Evolutionary conservation across 306 rosid species (phyloP).

Genomic region (Adenanthera pavonina): DNA sequence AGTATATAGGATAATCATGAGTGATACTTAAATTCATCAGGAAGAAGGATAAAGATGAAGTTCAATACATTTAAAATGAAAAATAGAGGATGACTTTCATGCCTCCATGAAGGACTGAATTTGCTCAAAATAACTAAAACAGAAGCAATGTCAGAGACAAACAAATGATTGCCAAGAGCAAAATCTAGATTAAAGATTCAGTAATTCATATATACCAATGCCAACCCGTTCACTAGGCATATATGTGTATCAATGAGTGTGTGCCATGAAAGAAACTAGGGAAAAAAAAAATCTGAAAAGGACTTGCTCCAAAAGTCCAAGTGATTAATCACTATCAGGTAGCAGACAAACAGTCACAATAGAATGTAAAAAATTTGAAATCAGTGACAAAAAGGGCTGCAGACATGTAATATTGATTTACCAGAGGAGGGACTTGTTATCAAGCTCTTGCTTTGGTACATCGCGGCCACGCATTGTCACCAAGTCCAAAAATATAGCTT

Average conservation of each 20-base stretch:
- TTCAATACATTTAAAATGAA: slow-evolving; percentile 19
- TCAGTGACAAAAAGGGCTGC: slow-evolving; percentile 12
- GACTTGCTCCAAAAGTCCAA: slow-evolving; percentile 19
- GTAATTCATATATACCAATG: slow-evolving; percentile 31
- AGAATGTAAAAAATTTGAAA: slow-evolving; percentile 17
- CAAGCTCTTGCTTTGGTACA: slow-evolving; percentile 98
- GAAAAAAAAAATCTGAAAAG: neutral
- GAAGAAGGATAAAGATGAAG: slow-evolving; percentile 15
- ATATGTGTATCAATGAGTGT: slow-evolving; percentile 6
- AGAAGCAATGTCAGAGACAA: slow-evolving; percentile 11
- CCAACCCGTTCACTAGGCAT: neutral
- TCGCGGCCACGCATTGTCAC: slow-evolving; percentile 99
- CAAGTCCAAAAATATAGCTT: slow-evolving; percentile 97
- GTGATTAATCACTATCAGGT: slow-evolving; percentile 14
- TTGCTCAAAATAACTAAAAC: slow-evolving; percentile 31
- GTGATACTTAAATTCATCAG: slow-evolving; percentile 27
- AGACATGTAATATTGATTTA: slow-evolving; percentile 44
- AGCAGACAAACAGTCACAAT: slow-evolving; percentile 14
- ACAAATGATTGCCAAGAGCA: slow-evolving; percentile 18
- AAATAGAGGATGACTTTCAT: slow-evolving; percentile 23
- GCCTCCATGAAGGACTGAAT: slow-evolving; percentile 4
- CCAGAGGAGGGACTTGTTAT: slow-evolving; percentile 98
- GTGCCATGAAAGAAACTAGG: slow-evolving; percentile 23
- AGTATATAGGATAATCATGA: slow-evolving; percentile 19
- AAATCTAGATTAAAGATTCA: slow-evolving; percentile 27